phyloP scores from a whole-genome alignment of 208 protist genomes.

The Crithidia fasciculata region DNA sequence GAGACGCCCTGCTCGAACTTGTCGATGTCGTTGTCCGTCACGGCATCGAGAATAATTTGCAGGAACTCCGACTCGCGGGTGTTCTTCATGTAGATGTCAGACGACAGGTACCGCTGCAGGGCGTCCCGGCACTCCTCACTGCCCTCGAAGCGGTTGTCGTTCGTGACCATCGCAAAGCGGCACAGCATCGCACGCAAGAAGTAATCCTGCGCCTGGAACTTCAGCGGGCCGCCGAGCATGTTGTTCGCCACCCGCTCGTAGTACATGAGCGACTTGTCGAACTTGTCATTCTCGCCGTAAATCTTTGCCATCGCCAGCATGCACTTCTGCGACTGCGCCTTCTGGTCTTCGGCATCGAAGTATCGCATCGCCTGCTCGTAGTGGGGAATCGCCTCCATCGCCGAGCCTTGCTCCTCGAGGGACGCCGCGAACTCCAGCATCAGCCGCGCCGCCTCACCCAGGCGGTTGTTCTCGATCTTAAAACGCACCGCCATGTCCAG shows the following conservation, averaged over 20 bases:
- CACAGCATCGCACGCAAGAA: constrained; percentile 86
- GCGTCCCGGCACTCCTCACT: constrained; percentile 73
- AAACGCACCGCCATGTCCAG: constrained; percentile 70
- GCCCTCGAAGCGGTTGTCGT: constrained; percentile 77
- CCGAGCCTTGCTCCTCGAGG: constrained; percentile 53
- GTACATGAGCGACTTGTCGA: constrained; percentile 78
- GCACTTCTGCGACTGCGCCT: constrained; percentile 76
- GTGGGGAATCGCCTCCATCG: constrained; percentile 68
- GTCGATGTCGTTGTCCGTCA: constrained; percentile 70
- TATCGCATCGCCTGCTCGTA: constrained; percentile 85
- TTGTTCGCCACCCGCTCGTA: constrained; percentile 79
- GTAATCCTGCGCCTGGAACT: constrained; percentile 89
- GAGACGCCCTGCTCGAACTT: constrained; percentile 84
- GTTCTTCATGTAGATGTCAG: constrained; percentile 78
- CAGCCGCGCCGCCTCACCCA: constrained; percentile 64
- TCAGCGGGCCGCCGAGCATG: constrained; percentile 79
- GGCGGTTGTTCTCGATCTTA: constrained; percentile 79
- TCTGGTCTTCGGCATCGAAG: constrained; percentile 84
- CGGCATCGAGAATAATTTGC: constrained; percentile 66
- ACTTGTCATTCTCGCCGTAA: constrained; percentile 77
- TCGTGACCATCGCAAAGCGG: constrained; percentile 71
- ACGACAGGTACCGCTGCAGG: constrained; percentile 64
- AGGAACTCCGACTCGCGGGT: constrained; percentile 84
- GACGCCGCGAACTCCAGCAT: constrained; percentile 78
- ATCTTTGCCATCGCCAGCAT: constrained; percentile 84